Base-by-base conservation (phyloP, 2,329 filamentous ascomycete species). In the Phialophora expanda region DNA sequence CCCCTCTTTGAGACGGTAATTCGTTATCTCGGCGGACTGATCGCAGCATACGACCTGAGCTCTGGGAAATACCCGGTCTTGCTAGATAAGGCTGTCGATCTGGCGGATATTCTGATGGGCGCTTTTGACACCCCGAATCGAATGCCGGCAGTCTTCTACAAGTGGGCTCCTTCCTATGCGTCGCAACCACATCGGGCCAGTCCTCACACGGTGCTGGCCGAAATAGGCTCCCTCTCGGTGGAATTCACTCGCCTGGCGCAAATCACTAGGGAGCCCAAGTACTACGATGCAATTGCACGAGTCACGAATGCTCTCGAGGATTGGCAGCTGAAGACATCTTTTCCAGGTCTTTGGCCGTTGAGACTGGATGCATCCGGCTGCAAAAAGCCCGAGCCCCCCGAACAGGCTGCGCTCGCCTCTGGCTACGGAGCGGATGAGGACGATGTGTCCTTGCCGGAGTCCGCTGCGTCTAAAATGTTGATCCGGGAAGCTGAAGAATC, bases 1-100 rank as follows among this genome's bases (percentile, higher is more conserved):
- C 93, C 92, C n/a, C 84, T 96, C 7, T 97, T 97, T 72, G 93
- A 97, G 78, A 96, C 93, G 0, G 91, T 89, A 11, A 97, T 98
- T 74, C 87, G 94, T 59, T 97, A 97, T 73, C 83, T 98, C 4
- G 94, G 94, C 34, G 94, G 94, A 1, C 81, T 98, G 51, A 75
- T 97, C 50, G 88, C 88, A 46, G 93, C 93, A 6, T 97, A 94
- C 75, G 94, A 98, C 78, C 84, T 97, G 63, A 93, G 90, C 60
- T 90, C 86, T 20, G 87, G 85, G 6, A 67, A 66, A 20, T 90
- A 96, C 73, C 79, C 84, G 22, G 82, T 90, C 26, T 82, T 96
- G 11, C 82, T 96, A 34, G 86, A 89, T 61, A 95, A 96, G 78
- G 91, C 92, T 1, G 83, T 89, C 41, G 89, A 94, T 77, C 85